Conservation (phyloP, 192 early-diverging fungal genomes). For the Umbelopsis isabellina region DNA sequence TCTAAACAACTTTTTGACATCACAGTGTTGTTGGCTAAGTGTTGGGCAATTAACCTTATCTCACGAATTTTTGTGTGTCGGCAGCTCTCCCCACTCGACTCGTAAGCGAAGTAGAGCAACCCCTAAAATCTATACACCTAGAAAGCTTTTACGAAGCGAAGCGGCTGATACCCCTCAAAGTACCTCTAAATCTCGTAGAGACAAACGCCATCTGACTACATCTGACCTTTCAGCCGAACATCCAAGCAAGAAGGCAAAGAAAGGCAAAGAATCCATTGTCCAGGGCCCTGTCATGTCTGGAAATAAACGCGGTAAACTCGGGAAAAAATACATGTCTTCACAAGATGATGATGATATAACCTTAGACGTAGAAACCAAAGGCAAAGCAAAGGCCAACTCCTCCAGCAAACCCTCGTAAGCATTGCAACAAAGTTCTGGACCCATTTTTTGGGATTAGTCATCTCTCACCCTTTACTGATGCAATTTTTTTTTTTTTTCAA, state of each 20-base stretch:
- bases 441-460: not conserved
- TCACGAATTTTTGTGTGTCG: not conserved
- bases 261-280: slow-evolving; percentile 6
- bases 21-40: no score
- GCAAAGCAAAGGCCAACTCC: slow-evolving; percentile 7
- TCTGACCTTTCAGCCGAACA: not conserved
- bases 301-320: slow-evolving; percentile 12
- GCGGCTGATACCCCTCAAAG: not conserved
- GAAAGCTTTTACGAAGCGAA: slow-evolving; percentile 5
- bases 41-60: no score
- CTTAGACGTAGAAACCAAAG: slow-evolving; percentile 16
- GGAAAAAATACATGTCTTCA: slow-evolving; percentile 11
- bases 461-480: not conserved
- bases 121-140: not conserved
- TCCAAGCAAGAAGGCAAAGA: slow-evolving; percentile 7
- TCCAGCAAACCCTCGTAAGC: not conserved
- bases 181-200: not conserved
- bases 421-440: not conserved
- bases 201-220: not conserved
- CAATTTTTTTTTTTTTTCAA: not conserved
- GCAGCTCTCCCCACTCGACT: not conserved
- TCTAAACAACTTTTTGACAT: no score
- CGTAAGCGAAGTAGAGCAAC: slow-evolving; percentile 5
- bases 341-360: slow-evolving; percentile 14
- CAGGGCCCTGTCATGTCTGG: slow-evolving; percentile 12